phyloP scores from a whole-genome alignment of 2,329 filamentous ascomycete genomes.

The Allantophomopsis lycopodina region DNA sequence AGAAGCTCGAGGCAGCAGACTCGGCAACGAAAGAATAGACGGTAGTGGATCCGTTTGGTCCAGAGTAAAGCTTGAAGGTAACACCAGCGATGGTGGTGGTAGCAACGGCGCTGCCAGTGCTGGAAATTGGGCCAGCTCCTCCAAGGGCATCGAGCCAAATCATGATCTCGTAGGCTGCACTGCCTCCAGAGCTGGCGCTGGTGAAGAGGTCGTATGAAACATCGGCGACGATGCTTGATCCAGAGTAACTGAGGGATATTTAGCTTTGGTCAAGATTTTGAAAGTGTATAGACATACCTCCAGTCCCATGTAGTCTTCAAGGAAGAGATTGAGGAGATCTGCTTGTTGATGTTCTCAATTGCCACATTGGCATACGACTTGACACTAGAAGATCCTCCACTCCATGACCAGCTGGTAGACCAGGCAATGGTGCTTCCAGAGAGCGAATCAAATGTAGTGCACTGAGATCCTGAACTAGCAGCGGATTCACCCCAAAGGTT shows the following conservation, averaged over 20 bases:
- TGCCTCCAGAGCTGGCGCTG: conserved; percentile 28
- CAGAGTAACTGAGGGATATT: conserved; percentile 25
- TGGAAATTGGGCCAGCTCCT: conserved; percentile 40
- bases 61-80: conserved; percentile 42
- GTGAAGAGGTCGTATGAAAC: conserved; percentile 52
- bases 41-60: conserved; percentile 39
- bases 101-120: conserved; percentile 35
- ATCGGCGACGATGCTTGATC: conserved; percentile 34
- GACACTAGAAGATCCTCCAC: conserved; percentile 14
- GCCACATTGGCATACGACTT: conserved; percentile 16
- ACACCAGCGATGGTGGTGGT: conserved; percentile 37
- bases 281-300: conserved; percentile 14
- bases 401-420: conserved; percentile 27
- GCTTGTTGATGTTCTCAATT: conserved; percentile 16
- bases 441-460: conserved; percentile 25
- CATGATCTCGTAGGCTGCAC: conserved; percentile 50
- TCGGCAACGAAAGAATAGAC: conserved; percentile 46
- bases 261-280: too few relatives aligned
- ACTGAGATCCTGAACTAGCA: conserved; percentile 29
- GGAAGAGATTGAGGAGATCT: conserved; percentile 19
- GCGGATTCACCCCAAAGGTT: conserved; percentile 28
- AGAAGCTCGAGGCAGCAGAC: conserved; percentile 34
- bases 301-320: conserved; percentile 21
- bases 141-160: conserved; percentile 46
- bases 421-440: conserved; percentile 24